Conservation (phyloP, 129 eudicot species). For the Mikania micrantha region DNA sequence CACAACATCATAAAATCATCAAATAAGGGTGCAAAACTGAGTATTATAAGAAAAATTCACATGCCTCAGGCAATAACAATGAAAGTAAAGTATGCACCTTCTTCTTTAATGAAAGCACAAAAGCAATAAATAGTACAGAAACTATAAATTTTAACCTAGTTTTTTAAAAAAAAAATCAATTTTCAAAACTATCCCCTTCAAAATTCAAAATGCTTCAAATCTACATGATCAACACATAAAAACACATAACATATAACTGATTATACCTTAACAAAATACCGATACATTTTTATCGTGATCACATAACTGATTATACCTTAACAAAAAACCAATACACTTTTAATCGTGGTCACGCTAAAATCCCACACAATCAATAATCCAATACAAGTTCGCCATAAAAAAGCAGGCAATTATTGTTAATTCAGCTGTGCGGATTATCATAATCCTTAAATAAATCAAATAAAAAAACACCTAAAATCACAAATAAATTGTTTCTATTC, state of each 20-base stretch:
- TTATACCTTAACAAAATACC: background rate
- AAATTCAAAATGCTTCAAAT: constrained; percentile 1
- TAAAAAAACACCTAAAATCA: background rate
- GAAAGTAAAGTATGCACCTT: too few relatives aligned
- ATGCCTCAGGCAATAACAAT: too few relatives aligned
- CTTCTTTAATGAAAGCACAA: background rate
- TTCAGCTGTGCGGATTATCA: background rate
- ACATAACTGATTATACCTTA: too few relatives aligned
- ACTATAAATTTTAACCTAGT: constrained; percentile 5
- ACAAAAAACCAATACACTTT: too few relatives aligned
- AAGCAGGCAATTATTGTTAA: background rate
- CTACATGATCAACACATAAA: background rate
- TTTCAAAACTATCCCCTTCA: background rate
- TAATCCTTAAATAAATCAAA: background rate
- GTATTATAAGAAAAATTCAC: too few relatives aligned
- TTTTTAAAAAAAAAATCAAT: too few relatives aligned
- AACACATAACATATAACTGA: background rate
- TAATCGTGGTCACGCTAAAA: background rate
- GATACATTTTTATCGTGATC: too few relatives aligned
- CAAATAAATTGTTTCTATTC: background rate
- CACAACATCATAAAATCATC: background rate
- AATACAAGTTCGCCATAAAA: background rate
- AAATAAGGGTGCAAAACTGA: background rate
- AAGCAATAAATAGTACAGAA: background rate
- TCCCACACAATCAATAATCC: constrained; percentile 12